These are phyloP conservation scores for Vigna angularis DNA, from an alignment of 306 rosid genomes.

Conservation along the genomic window DNA sequence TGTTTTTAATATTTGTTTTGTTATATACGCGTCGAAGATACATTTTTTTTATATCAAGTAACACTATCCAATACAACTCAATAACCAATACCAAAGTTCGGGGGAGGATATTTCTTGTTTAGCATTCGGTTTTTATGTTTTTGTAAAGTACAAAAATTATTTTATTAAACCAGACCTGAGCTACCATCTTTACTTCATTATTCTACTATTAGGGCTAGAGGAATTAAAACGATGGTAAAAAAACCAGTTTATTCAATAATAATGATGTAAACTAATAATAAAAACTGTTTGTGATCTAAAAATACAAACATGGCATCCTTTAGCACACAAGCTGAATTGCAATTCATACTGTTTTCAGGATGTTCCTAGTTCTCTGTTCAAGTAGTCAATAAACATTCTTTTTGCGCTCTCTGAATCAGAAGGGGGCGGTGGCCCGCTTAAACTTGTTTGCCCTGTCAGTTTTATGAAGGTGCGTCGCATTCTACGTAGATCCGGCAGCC, in stretches of 20 bases:
- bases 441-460: conserved; percentile 91
- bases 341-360: conserved; percentile 49
- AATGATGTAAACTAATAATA: conserved; percentile 10
- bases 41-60: no score
- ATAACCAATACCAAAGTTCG: neutral
- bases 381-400: conserved; percentile 94
- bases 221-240: neutral
- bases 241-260: conserved; percentile 11
- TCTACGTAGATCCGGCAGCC: conserved; percentile 89
- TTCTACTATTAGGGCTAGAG: neutral
- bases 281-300: conserved; percentile 17
- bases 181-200: neutral
- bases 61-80: no score
- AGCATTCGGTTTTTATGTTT: neutral
- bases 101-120: neutral
- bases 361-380: conserved; percentile 88
- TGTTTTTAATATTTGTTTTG: no score
- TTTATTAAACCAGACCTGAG: neutral
- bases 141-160: no score
- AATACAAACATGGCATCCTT: conserved; percentile 22
- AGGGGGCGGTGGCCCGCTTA: conserved; percentile 91
- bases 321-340: neutral
- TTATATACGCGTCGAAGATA: no score
- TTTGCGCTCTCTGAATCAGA: conserved; percentile 88
- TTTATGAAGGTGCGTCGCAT: conserved; percentile 83